These are phyloP conservation scores for Populus ilicifolia DNA, from an alignment of 345 rosid species.

Conservation along the genomic window DNA sequence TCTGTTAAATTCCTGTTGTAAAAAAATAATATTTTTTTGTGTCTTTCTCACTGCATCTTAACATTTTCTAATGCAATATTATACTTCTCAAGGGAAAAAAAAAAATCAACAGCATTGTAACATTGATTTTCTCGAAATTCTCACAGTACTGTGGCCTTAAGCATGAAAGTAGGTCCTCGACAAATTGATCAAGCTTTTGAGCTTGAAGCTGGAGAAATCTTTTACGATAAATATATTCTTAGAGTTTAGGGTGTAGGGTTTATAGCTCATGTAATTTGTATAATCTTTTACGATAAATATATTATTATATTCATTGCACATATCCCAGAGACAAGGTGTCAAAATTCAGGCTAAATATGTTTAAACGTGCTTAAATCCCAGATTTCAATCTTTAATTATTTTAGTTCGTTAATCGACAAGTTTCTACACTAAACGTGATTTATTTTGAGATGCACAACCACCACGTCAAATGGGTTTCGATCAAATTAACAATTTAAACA, in stretches of 20 bases:
- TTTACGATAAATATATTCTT: too few relatives aligned
- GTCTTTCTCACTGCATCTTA: too few relatives aligned
- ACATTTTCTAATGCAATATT: too few relatives aligned
- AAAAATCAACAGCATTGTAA: not conserved
- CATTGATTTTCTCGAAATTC: not conserved
- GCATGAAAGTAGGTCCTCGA: not conserved
- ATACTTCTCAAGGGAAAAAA: too few relatives aligned
- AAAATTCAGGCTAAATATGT: not conserved
- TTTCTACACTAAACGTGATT: not conserved
- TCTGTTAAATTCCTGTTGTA: too few relatives aligned
- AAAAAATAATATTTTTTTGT: too few relatives aligned
- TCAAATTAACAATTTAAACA: not conserved
- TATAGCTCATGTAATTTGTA: too few relatives aligned
- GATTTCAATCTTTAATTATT: not conserved
- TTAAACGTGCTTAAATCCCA: not conserved
- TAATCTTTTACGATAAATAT: not conserved
- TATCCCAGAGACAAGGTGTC: not conserved
- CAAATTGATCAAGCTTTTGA: not conserved
- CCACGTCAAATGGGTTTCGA: not conserved
- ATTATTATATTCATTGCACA: not conserved
- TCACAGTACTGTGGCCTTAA: not conserved
- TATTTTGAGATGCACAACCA: not conserved
- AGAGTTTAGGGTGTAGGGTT: too few relatives aligned
- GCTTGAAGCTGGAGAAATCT: not conserved
- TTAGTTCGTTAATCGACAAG: not conserved